A percentile compares a stretch with the other conserved stretches of the same genome.
Evolutionary conservation across 2,329 filamentous ascomycete genomes (phyloP).

Genomic region (Botryotinia calthae): DNA sequence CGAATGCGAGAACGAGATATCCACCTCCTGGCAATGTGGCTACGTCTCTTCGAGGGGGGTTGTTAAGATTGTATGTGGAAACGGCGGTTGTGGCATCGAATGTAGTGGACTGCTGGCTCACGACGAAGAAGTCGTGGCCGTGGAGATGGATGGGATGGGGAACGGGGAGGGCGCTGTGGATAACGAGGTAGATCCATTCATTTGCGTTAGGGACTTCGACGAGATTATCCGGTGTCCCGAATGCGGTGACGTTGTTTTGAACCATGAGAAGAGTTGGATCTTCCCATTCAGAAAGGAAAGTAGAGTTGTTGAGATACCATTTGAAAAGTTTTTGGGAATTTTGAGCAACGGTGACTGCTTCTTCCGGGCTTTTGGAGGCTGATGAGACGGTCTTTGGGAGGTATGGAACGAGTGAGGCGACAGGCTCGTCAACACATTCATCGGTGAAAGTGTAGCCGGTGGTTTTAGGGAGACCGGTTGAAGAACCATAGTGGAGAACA

Average conservation of each 20-base stretch:
- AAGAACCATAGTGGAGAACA: slow-evolving; percentile 49
- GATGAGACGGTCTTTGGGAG: slow-evolving; percentile 24
- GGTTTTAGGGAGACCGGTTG: slow-evolving; percentile 35
- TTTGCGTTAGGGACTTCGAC: slow-evolving; percentile 32
- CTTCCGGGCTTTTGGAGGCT: slow-evolving; percentile 8
- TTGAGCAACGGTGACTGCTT: slow-evolving; percentile 31
- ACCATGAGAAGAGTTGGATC: slow-evolving; percentile 46
- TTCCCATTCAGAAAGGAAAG: slow-evolving; percentile 47
- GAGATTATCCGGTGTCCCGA: slow-evolving; percentile 28
- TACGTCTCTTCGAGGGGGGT: slow-evolving; percentile 52
- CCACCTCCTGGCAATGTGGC: slow-evolving; percentile 42
- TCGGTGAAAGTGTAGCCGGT: slow-evolving; percentile 32
- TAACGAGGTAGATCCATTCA: slow-evolving; percentile 37
- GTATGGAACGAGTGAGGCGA: slow-evolving; percentile 35
- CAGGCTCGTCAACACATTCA: slow-evolving; percentile 36
- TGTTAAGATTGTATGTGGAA: slow-evolving; percentile 34
- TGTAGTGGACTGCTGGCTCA: slow-evolving; percentile 46
- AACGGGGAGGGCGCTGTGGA: slow-evolving; percentile 29
- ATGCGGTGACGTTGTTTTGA: slow-evolving; percentile 32
- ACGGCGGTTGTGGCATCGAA: slow-evolving; percentile 32
- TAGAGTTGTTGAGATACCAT: slow-evolving; percentile 49
- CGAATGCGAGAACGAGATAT: slow-evolving; percentile 27
- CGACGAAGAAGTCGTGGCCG: slow-evolving; percentile 48
- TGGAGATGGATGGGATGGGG: slow-evolving; percentile 47
- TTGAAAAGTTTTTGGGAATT: slow-evolving; percentile 41